Base-by-base conservation (phyloP, 495 filamentous ascomycete genomes). In the Daldinia caldariorum region DNA sequence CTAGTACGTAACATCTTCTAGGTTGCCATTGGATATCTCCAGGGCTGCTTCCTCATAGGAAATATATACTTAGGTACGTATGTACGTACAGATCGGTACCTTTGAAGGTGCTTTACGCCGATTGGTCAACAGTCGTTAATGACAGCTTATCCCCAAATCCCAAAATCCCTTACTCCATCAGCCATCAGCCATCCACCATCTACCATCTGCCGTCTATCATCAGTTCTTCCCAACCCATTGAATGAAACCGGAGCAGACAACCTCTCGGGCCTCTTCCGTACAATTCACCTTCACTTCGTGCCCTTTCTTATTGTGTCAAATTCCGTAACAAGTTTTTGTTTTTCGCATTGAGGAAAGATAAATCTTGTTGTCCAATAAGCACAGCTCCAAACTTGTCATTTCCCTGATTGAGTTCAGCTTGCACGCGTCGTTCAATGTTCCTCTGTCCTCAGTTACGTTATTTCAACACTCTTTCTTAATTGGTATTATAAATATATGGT, bases 111-210 rank as follows among this genome's bases (percentile, higher is more conserved):
- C 56, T 59, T 59, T 43, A 31, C 53, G 55, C 65, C 62, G 70
- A 72, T 72, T 72, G 70, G 70, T 32, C 43, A 29, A 63, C 38
- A 55, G 38, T 31, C 2, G 55, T 68, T 72, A 61, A 72, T 72
- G 64, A 72, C 69, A 72, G 69, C 69, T 72, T 72, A 72, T 72
- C 69, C 69, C 69, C 56, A 18, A 34, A 67, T 38, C 57, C 60
- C n/a, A 56, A 64, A 72, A 56, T 72, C 54, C 60, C 54, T 35
- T 61, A 66, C 55, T 47, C 29, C 53, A 56, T 31, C 31, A 56
- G 20, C 31, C 18, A 58, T 26, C 55, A 43, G 32, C 61, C 58
- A 67, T 63, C 26, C 3, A 41, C 32, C 34, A 51, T 67, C 32
- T n/a, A n/a, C 31, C 18, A 58, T 26, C 55, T 31, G 32, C 61